Conservation (phyloP, 2,329 filamentous ascomycete species). For the Cladosporium sp. region DNA sequence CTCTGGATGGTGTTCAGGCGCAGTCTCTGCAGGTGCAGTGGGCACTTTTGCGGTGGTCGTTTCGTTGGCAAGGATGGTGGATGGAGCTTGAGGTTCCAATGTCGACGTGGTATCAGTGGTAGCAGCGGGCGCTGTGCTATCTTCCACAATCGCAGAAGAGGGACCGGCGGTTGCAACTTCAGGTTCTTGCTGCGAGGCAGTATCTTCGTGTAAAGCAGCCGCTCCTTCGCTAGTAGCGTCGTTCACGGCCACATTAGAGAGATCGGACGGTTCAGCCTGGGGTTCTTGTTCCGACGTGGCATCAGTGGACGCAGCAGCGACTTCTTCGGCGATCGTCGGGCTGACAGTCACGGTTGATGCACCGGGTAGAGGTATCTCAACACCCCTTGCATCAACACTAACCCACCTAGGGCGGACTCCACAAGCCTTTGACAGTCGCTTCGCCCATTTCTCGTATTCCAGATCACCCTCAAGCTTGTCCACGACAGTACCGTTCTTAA, state of each 20-base stretch:
- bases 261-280: not conserved
- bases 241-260: not conserved
- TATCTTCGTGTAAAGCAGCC: not conserved
- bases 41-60: not conserved
- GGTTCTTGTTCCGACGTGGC: not conserved
- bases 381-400: not conserved
- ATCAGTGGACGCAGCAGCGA: no score
- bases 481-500: conserved; percentile 68
- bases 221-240: not conserved
- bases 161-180: not conserved
- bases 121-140: no score
- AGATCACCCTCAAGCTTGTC: conserved; percentile 67
- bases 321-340: no score
- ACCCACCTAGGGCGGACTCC: not conserved
- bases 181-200: conserved; percentile 1
- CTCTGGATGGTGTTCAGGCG: conserved; percentile 8
- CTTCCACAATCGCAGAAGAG: not conserved
- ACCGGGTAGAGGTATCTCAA: no score
- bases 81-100: not conserved
- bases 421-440: conserved; percentile 46
- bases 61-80: no score
- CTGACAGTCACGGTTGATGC: no score
- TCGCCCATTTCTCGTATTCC: conserved; percentile 61
- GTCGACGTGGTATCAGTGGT: no score
- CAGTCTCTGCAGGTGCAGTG: not conserved